Evolutionary conservation across 2,329 filamentous ascomycete genomes (phyloP).

Genomic region (Fusarium pseudograminearum): DNA sequence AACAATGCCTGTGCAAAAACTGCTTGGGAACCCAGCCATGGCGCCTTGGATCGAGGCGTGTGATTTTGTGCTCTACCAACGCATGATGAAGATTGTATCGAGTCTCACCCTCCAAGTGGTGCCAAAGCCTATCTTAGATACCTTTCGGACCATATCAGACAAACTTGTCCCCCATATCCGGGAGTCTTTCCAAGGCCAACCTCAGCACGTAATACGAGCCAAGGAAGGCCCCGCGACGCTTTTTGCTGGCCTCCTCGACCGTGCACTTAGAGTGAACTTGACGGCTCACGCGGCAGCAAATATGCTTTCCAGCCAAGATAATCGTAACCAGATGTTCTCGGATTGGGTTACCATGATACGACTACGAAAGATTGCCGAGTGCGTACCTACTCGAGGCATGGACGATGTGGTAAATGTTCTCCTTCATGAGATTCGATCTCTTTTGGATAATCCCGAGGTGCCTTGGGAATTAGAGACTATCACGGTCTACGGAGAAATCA

Average conservation of each 20-base stretch:
- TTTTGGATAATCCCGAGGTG: slow-evolving; percentile 76
- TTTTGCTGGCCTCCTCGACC: slow-evolving; percentile 87
- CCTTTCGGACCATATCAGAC: slow-evolving; percentile 87
- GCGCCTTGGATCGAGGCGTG: slow-evolving; percentile 95
- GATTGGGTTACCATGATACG: slow-evolving; percentile 83
- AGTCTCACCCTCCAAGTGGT: slow-evolving; percentile 92
- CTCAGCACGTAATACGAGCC: slow-evolving; percentile 84
- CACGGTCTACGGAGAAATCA: slow-evolving; percentile 70
- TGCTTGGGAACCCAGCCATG: slow-evolving; percentile 83
- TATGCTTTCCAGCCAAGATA: slow-evolving; percentile 88
- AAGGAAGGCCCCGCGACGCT: slow-evolving; percentile 90
- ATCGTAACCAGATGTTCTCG: slow-evolving; percentile 93
- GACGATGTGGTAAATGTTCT: slow-evolving; percentile 73
- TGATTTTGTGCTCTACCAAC: slow-evolving; percentile 95
- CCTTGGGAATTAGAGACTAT: slow-evolving; percentile 73
- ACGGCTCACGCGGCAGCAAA: slow-evolving; percentile 94
- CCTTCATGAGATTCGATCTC: slow-evolving; percentile 74
- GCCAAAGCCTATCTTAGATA: slow-evolving; percentile 87
- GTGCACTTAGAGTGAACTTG: slow-evolving; percentile 90
- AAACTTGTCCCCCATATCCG: slow-evolving; percentile 84
- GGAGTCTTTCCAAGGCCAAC: slow-evolving; percentile 86
- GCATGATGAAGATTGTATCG: slow-evolving; percentile 93
- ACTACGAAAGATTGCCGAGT: slow-evolving; percentile 72
- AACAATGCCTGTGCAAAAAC: slow-evolving; percentile 94
- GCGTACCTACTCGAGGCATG: slow-evolving; percentile 72